Percentiles rank a stretch among this genome's conserved stretches.
Conservation (phyloP, 306 rosid species). For the Gynostemma pentaphyllum region DNA sequence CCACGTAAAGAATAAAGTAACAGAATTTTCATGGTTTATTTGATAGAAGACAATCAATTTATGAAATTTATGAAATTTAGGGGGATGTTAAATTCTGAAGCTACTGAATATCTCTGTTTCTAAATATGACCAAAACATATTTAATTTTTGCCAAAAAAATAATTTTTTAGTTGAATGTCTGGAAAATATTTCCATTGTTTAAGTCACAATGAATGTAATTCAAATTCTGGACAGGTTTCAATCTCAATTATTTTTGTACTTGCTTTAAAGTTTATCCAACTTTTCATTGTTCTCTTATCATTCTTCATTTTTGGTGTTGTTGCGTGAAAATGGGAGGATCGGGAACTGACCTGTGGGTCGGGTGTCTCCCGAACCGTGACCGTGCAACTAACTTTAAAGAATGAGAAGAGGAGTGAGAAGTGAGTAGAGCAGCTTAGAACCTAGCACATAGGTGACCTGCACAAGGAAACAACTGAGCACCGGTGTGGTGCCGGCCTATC, state of each 20-base stretch:
- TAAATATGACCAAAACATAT: neutral
- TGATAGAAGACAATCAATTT: slow-evolving; percentile 12
- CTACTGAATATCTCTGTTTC: neutral
- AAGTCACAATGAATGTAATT: neutral
- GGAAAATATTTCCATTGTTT: neutral
- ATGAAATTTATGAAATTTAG: neutral
- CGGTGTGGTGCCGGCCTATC: too few relatives aligned
- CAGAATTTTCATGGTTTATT: slow-evolving; percentile 20
- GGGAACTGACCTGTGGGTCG: too few relatives aligned
- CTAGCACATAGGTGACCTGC: too few relatives aligned
- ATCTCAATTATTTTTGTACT: neutral
- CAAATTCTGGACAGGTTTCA: neutral
- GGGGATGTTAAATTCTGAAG: neutral
- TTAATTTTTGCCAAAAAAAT: neutral
- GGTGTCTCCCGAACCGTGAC: too few relatives aligned
- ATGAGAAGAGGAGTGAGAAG: too few relatives aligned
- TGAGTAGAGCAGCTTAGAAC: too few relatives aligned
- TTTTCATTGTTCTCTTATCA: neutral
- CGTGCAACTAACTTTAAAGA: too few relatives aligned
- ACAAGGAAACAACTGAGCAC: too few relatives aligned
- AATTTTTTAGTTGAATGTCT: neutral
- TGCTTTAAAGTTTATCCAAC: neutral
- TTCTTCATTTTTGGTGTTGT: neutral
- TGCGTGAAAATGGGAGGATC: too few relatives aligned
- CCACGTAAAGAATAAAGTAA: slow-evolving; percentile 18